phyloP scores from a whole-genome alignment of 2,329 filamentous ascomycete genomes.

The Neofusicoccum umdonicola region DNA sequence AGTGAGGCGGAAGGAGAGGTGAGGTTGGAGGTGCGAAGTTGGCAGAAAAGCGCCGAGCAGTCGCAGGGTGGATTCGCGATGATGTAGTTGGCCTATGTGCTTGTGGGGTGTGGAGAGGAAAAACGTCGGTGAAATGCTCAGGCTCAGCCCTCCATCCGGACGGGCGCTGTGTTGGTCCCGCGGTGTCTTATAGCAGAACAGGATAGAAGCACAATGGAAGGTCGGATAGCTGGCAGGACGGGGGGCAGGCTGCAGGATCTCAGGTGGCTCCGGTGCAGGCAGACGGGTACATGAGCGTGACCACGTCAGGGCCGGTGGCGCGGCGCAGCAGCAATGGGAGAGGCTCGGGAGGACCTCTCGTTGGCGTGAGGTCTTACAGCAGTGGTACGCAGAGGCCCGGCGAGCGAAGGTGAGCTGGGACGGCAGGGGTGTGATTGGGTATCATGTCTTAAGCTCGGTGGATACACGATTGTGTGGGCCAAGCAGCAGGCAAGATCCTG shows the following conservation, averaged over 20 bases:
- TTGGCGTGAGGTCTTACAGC: conserved; percentile 37
- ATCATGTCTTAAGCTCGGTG: conserved; percentile 19
- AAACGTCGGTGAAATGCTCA: conserved; percentile 17
- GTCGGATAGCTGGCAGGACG: conserved; percentile 17
- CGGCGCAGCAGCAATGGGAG: conserved; percentile 19
- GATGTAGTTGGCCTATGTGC: conserved; percentile 8
- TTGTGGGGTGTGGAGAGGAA: conserved; percentile 12
- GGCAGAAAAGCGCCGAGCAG: background rate
- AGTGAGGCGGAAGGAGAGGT: conserved; percentile 33
- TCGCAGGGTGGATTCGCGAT: conserved; percentile 3
- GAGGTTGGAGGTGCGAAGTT: conserved; percentile 18
- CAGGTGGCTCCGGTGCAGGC: conserved; percentile 1
- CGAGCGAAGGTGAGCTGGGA: conserved; percentile 1
- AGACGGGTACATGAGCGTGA: conserved; percentile 9
- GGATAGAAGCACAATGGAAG: background rate
- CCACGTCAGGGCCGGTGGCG: conserved; percentile 11
- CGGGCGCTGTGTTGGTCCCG: background rate
- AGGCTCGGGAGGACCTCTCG: conserved; percentile 24
- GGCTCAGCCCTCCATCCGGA: conserved; percentile 10
- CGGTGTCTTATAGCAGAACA: background rate
- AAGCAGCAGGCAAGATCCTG: conserved; percentile 17
- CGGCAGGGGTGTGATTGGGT: conserved; percentile 19
- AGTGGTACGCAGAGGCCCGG: conserved; percentile 26
- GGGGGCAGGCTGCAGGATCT: conserved; percentile 21
- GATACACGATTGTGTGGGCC: conserved; percentile 19